Conservation (phyloP, 2,329 filamentous ascomycete species). For the Colletotrichum sansevieriae region DNA sequence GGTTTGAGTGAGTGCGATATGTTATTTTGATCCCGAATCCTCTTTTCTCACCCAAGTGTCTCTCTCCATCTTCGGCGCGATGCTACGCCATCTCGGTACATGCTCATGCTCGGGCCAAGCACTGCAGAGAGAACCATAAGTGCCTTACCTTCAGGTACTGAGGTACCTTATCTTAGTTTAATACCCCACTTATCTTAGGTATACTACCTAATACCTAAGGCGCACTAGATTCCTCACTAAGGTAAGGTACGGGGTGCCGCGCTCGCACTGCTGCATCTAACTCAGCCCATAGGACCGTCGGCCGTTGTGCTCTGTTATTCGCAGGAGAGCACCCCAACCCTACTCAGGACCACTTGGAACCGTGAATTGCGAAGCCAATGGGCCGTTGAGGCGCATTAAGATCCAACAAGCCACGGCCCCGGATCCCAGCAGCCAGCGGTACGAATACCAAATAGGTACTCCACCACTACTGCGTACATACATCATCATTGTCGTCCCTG, state of each 20-base stretch:
- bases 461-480: too few species aligned
- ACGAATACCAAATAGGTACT: not conserved
- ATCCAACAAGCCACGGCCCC: constrained; percentile 3
- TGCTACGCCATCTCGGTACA: constrained; percentile 6
- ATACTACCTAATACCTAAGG: too few species aligned
- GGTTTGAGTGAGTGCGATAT: too few species aligned
- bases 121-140: not conserved
- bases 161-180: too few species aligned
- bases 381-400: constrained; percentile 18
- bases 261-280: constrained; percentile 33
- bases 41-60: not conserved
- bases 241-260: constrained; percentile 37
- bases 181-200: too few species aligned
- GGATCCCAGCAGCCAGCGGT: not conserved
- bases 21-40: not conserved
- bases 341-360: not conserved
- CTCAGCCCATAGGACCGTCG: constrained; percentile 1
- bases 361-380: not conserved
- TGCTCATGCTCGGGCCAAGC: too few species aligned
- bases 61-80: not conserved
- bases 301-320: not conserved
- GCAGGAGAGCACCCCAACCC: not conserved
- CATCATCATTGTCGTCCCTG: too few species aligned
- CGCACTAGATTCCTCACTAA: constrained; percentile 22
- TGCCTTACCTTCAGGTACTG: not conserved